phyloP scores from a whole-genome alignment of 2,329 filamentous ascomycete genomes.

The Camillea tinctor region DNA sequence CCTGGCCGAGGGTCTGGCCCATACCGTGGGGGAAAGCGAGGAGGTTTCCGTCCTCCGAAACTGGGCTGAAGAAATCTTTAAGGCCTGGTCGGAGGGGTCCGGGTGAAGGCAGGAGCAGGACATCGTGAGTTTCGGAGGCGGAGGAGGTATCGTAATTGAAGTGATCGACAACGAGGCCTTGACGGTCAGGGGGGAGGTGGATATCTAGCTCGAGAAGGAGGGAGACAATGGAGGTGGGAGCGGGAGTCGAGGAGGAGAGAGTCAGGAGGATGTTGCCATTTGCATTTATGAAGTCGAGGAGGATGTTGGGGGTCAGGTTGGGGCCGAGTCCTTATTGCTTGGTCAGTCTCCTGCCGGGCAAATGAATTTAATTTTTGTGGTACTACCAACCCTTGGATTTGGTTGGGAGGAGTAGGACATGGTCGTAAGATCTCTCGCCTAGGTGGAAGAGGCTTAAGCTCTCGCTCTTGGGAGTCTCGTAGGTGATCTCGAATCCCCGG shows the following conservation, averaged over 20 bases:
- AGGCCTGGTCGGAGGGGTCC: conserved; percentile 63
- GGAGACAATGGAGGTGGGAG: conserved; percentile 71
- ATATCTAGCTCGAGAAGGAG: conserved; percentile 88
- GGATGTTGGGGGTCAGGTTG: conserved; percentile 76
- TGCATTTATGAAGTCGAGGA: conserved; percentile 89
- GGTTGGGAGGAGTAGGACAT: conserved; percentile 82
- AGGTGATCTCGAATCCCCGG: conserved; percentile 77
- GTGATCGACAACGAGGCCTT: conserved; percentile 86
- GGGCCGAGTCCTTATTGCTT: conserved; percentile 74
- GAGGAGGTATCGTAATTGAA: conserved; percentile 85
- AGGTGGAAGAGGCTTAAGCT: conserved; percentile 76
- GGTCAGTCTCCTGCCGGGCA: background rate
- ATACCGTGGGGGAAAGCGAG: conserved; percentile 81
- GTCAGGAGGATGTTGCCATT: conserved; percentile 89
- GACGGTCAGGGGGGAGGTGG: conserved; percentile 80
- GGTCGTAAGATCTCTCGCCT: conserved; percentile 87
- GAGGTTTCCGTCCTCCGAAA: conserved; percentile 50
- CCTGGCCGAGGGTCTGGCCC: conserved; percentile 77
- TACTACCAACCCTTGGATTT: conserved; percentile 75
- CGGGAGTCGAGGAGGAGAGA: conserved; percentile 69
- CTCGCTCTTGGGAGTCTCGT: conserved; percentile 81
- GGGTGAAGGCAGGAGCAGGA: conserved; percentile 74
- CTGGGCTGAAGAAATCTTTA: conserved; percentile 74
- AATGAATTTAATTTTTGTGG: background rate
- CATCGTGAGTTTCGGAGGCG: conserved; percentile 81